These are phyloP conservation scores for Cladosporium sp. DNA, from an alignment of 2,329 filamentous ascomycete genomes.

Conservation along the genomic window DNA sequence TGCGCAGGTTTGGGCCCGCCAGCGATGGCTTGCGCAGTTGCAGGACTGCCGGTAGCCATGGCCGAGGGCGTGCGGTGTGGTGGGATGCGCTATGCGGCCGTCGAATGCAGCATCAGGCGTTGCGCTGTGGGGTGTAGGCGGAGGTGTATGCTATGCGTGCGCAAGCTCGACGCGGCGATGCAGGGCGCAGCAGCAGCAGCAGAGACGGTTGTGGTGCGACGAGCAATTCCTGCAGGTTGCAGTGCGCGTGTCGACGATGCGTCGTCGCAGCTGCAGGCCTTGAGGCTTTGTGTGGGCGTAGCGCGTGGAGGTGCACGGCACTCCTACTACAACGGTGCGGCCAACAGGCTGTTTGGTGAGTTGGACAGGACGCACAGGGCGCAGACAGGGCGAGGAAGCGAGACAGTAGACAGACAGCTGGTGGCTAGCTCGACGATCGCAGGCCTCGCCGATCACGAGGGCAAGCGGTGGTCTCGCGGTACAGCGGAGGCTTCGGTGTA, in stretches of 20 bases:
- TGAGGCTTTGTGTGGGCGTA: conserved; percentile 14
- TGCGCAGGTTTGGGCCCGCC: conserved; percentile 45
- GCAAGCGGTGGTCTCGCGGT: neutral
- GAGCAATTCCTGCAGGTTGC: conserved; percentile 6
- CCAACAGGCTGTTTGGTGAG: conserved; percentile 2
- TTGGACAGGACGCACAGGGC: conserved; percentile 8
- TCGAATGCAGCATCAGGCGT: conserved; percentile 26
- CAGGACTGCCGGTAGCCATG: conserved; percentile 44
- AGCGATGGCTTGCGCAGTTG: conserved; percentile 45
- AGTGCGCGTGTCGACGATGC: conserved; percentile 7
- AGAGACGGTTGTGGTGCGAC: conserved; percentile 12
- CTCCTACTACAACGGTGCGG: conserved; percentile 14
- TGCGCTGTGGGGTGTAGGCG: conserved; percentile 20
- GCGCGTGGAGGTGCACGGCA: conserved; percentile 18
- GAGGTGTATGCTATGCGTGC: conserved; percentile 6
- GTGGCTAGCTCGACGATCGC: conserved; percentile 5
- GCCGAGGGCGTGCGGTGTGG: conserved; percentile 22
- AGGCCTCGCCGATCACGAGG: conserved; percentile 15
- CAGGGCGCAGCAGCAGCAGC: conserved; percentile 18
- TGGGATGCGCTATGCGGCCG: conserved; percentile 23
- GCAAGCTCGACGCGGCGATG: conserved; percentile 19
- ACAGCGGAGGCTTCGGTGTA: neutral
- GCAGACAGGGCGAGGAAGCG: conserved; percentile 12
- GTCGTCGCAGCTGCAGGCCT: conserved; percentile 16
- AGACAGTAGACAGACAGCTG: conserved; percentile 14